Conservation (phyloP, 371 early-diverging fungal species). For the Apophysomyces elegans region DNA sequence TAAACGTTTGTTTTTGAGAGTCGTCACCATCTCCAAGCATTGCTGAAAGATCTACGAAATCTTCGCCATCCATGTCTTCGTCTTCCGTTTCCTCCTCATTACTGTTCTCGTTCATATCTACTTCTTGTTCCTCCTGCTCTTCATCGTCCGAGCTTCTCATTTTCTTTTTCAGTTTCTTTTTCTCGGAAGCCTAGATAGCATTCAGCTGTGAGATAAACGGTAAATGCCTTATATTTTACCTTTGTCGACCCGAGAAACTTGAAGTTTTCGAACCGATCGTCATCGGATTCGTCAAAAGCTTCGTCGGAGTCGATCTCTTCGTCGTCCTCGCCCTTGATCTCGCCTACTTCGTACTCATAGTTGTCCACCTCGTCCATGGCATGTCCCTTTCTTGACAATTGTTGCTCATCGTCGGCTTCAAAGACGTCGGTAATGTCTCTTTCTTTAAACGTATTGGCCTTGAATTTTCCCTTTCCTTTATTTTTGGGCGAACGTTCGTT, state of each 20-base stretch:
- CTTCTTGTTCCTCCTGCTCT: conserved; percentile 36
- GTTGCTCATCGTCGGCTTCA: conserved; percentile 62
- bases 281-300: conserved; percentile 86
- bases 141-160: conserved; percentile 23
- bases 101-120: conserved; percentile 56
- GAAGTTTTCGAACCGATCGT: conserved; percentile 79
- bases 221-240: conserved; percentile 12
- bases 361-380: conserved; percentile 76
- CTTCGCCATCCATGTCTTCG: conserved; percentile 57
- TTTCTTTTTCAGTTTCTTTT: conserved; percentile 37
- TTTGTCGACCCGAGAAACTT: conserved; percentile 54
- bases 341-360: conserved; percentile 74
- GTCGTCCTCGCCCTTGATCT: conserved; percentile 84
- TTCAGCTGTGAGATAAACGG: background rate
- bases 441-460: background rate
- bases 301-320: conserved; percentile 93
- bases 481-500: conserved; percentile 1
- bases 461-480: conserved; percentile 1
- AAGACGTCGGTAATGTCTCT: conserved; percentile 39
- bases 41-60: conserved; percentile 61
- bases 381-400: conserved; percentile 56
- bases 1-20: conserved; percentile 34
- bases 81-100: conserved; percentile 58
- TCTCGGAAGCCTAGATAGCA: conserved; percentile 23
- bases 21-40: conserved; percentile 52